These are phyloP conservation scores for Penicillium vulpinum DNA, from an alignment of 2,329 filamentous ascomycete species.

Conservation along the genomic window DNA sequence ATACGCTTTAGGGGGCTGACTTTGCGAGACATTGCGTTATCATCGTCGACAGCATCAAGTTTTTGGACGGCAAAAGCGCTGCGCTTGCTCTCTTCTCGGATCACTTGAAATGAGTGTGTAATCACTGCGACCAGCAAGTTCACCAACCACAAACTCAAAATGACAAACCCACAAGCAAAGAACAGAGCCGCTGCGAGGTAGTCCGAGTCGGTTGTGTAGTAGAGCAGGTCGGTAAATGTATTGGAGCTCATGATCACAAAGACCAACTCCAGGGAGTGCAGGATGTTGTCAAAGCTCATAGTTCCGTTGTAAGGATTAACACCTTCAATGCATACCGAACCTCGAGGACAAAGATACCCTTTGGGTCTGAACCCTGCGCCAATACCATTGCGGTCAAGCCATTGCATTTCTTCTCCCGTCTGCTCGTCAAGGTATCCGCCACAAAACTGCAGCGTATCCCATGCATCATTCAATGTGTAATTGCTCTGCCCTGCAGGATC, in stretches of 20 bases:
- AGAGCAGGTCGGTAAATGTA: constrained; percentile 93
- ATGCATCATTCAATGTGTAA: constrained; percentile 49
- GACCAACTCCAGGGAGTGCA: constrained; percentile 87
- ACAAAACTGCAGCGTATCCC: constrained; percentile 73
- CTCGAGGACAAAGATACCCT: constrained; percentile 81
- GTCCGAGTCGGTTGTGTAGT: constrained; percentile 87
- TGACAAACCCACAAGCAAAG: constrained; percentile 71
- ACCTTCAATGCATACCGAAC: constrained; percentile 80
- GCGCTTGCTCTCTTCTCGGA: constrained; percentile 89
- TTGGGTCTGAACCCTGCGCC: constrained; percentile 60
- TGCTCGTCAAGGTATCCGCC: constrained; percentile 72
- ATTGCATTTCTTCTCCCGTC: constrained; percentile 63
- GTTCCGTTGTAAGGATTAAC: constrained; percentile 79
- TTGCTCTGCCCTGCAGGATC: constrained; percentile 54
- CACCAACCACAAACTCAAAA: constrained; percentile 94
- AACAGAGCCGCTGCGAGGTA: constrained; percentile 83
- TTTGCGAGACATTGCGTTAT: constrained; percentile 34
- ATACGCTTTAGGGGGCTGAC: constrained; percentile 61
- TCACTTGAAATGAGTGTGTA: constrained; percentile 97
- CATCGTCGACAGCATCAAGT: constrained; percentile 50
- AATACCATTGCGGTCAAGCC: constrained; percentile 61
- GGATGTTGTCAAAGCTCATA: constrained; percentile 91
- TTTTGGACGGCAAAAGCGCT: constrained; percentile 87
- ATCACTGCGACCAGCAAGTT: constrained; percentile 95
- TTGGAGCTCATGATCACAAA: constrained; percentile 99